These are phyloP conservation scores for Chalciporus pseudorubinellus DNA, from an alignment of 768 basidiomycete genomes.

Conservation along the genomic window DNA sequence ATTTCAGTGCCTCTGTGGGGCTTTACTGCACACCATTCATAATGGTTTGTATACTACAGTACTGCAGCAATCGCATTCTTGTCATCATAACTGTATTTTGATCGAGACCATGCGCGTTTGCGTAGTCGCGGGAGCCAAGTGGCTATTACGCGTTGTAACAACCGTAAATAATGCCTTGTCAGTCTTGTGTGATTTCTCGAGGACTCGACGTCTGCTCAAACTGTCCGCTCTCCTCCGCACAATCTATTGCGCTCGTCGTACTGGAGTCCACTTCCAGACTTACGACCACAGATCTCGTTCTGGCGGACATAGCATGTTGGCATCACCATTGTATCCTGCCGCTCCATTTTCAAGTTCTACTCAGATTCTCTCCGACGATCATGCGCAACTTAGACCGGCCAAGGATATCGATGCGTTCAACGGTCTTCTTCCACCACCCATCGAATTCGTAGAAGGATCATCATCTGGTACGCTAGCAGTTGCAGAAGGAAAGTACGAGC, in stretches of 20 bases:
- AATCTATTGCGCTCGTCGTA: constrained; percentile 2
- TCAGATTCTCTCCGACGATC: constrained; percentile 49
- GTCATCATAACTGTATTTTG: too few relatives aligned
- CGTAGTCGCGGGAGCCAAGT: too few relatives aligned
- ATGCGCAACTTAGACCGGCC: constrained; percentile 58
- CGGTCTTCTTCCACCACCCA: constrained; percentile 71
- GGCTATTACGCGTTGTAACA: constrained; percentile 26
- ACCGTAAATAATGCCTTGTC: constrained; percentile 23
- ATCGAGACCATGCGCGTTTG: too few relatives aligned
- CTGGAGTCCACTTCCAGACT: constrained; percentile 4
- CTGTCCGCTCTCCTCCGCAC: constrained; percentile 17
- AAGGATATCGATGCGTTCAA: constrained; percentile 76
- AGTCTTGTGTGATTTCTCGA: constrained; percentile 10
- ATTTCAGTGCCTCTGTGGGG: neutral
- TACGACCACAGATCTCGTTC: constrained; percentile 1
- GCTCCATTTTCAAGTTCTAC: constrained; percentile 52
- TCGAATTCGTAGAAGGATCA: constrained; percentile 84
- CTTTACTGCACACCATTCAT: neutral
- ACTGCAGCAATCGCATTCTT: too few relatives aligned
- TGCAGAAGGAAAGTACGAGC: constrained; percentile 74
- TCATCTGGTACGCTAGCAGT: constrained; percentile 72
- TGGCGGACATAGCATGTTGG: constrained; percentile 53
- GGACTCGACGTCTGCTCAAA: constrained; percentile 9
- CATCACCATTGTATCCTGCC: constrained; percentile 57
- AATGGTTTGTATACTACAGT: neutral